Base-by-base conservation (phyloP, 1,284 basidiomycete species). In the Meripilus lineatus region DNA sequence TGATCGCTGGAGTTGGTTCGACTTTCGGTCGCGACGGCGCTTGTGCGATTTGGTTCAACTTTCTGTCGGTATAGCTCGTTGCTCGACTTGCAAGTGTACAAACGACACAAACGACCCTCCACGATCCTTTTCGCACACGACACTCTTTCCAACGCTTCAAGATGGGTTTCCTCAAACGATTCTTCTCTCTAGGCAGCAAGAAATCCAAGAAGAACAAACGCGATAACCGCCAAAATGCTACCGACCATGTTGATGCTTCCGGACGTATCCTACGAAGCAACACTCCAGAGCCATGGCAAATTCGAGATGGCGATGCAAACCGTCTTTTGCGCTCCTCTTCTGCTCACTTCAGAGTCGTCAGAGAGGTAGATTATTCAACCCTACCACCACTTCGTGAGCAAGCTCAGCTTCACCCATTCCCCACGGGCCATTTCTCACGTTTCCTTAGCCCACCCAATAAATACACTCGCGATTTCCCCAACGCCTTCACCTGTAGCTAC, bases 111-210 rank as follows among this genome's bases (percentile, higher is more conserved):
- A n/a, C n/a, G n/a, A n/a, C n/a, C n/a, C n/a, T n/a, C n/a, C n/a
- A n/a, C n/a, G n/a, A n/a, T n/a, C n/a, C n/a, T n/a, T n/a, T n/a
- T n/a, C n/a, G n/a, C n/a, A n/a, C n/a, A n/a, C n/a, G n/a, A n/a
- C n/a, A n/a, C n/a, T n/a, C n/a, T n/a, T n/a, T n/a, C n/a, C n/a
- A n/a, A n/a, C n/a, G n/a, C n/a, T n/a, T n/a, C n/a, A n/a, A n/a
- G n/a, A 88, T 88, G 84, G 78, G 80, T 18, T 76, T 87, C 45
- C 64, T 89, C 54, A 82, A 81, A 54, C 80, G 77, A 30, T 66
- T 89, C 51, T 74, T 89, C 43, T 87, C 86, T 8, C 65, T 88
- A 25, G 71, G 81, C 39, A 77, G 71, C 63, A 81, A 73, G 65
- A 82, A 76, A 61, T 74, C 69, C 54, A 77, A 74, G 63, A 58